These are phyloP conservation scores for Azolla pinnata DNA, from an alignment of 75 land plant species.

Conservation along the genomic window DNA sequence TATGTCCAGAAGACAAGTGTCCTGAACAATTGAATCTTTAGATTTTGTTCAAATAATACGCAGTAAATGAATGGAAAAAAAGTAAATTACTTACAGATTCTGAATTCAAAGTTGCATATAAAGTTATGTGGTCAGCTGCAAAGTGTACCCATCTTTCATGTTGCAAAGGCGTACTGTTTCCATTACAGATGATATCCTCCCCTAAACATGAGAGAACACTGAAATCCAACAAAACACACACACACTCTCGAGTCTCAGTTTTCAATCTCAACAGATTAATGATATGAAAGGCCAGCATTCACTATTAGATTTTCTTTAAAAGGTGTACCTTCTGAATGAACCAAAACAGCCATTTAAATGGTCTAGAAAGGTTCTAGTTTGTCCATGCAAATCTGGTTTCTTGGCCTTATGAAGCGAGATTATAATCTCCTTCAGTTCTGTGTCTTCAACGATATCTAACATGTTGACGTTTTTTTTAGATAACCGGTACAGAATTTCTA, in stretches of 20 bases:
- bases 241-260: not conserved
- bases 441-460: slow-evolving; percentile 9
- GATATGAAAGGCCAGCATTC: not conserved
- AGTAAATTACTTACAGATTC: not conserved
- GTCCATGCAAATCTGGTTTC: slow-evolving; percentile 7
- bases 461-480: slow-evolving; percentile 5
- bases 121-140: slow-evolving; percentile 7
- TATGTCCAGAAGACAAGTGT: not conserved
- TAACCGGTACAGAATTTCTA: slow-evolving; percentile 15
- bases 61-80: not conserved
- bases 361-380: slow-evolving; percentile 14
- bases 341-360: slow-evolving; percentile 20
- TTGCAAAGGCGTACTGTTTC: not conserved
- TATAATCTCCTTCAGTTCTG: slow-evolving; percentile 7
- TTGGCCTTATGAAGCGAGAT: slow-evolving; percentile 10
- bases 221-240: not conserved
- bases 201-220: slow-evolving; percentile 16
- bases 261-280: not conserved
- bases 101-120: not conserved
- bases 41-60: not conserved
- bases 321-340: slow-evolving; percentile 12
- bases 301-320: not conserved
- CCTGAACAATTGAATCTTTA: not conserved
- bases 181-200: slow-evolving; percentile 7
- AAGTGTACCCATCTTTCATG: slow-evolving; percentile 18